Base-by-base conservation (phyloP, 495 filamentous ascomycete genomes). In the Wilcoxina mikolae region DNA sequence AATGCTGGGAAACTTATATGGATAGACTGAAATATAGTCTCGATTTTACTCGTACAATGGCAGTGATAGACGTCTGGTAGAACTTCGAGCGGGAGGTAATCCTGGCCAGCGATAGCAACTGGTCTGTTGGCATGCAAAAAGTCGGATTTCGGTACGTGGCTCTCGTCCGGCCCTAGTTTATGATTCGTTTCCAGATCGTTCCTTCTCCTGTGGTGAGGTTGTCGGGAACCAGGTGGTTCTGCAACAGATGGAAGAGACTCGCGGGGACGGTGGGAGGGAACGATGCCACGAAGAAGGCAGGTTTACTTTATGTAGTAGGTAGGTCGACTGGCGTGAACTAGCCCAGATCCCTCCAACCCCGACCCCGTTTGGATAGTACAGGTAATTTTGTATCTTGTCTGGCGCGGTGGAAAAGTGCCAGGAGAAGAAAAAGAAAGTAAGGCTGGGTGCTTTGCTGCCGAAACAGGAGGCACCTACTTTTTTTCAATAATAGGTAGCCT, bases 1-100 rank as follows among this genome's bases (percentile, higher is more conserved):
- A 26, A 60, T 60, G 60, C 56, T 27, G 29, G 56, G 55, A 58
- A 64, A 58, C 57, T 64, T 64, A 64, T 64, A 64, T 58, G 61
- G 58, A 51, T 57, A 46, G 49, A 60, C 27, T 50, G 25, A n/a
- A 50, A 28, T n/a, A 24, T 27, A 27, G 28, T n/a, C 33, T 39
- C 7, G 33, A 39, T 24, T 26, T 5, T n/a, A n/a, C n/a, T n/a
- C n/a, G n/a, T n/a, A n/a, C n/a, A n/a, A n/a, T n/a, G 11, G 17
- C 49, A 35, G 20, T 39, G 33, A 41, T 23, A 52, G 27, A 23
- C 29, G 27, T 49, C 22, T 20, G 12, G 24, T 25, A 49, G 46
- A 20, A 49, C 25, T 23, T 39, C 35, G 20, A 18, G 20, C n/a
- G 11, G 22, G 3, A 46, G 43, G 23, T 50, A 50, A 26, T 18